Percentiles rank a stretch among this genome's conserved stretches.
Conservation (phyloP, 1,284 basidiomycete species). For the Leccinum fuscescens region DNA sequence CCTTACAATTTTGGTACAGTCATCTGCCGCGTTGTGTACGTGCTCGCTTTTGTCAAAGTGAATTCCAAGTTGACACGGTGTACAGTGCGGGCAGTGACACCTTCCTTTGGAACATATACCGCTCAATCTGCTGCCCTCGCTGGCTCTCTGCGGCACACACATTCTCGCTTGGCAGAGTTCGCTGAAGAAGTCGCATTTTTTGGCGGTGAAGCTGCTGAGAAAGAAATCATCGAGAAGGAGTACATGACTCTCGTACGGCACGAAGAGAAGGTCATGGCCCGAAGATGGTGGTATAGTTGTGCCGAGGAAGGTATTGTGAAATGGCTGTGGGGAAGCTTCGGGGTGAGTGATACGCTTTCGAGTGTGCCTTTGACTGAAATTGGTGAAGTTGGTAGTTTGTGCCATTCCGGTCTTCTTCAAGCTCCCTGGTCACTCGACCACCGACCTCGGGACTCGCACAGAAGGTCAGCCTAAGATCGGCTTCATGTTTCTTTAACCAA, state of each 20-base stretch:
- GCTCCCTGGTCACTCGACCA: conserved; percentile 66
- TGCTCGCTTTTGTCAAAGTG: conserved; percentile 16
- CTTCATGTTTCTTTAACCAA: neutral
- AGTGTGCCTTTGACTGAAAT: conserved; percentile 8
- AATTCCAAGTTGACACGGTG: conserved; percentile 7
- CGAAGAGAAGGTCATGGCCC: conserved; percentile 79
- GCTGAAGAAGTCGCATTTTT: conserved; percentile 95
- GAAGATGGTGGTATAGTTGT: conserved; percentile 89
- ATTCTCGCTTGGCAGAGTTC: conserved; percentile 92
- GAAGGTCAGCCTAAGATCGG: conserved; percentile 56
- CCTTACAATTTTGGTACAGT: conserved; percentile 83
- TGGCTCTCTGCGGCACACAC: conserved; percentile 86
- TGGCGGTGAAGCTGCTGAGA: conserved; percentile 89
- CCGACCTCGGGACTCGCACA: conserved; percentile 81
- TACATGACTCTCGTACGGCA: conserved; percentile 90
- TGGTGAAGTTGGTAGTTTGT: conserved; percentile 76
- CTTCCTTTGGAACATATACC: conserved; percentile 92
- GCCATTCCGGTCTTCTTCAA: conserved; percentile 94
- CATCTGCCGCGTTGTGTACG: conserved; percentile 76
- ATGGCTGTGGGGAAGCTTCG: conserved; percentile 96
- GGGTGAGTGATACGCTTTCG: conserved; percentile 47
- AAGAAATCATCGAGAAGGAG: conserved; percentile 88
- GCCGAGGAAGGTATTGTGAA: conserved; percentile 96
- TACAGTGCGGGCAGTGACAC: conserved; percentile 81
- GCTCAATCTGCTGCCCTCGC: conserved; percentile 84